Percentiles rank a stretch among this genome's conserved stretches.
Conservation (phyloP, 1,284 basidiomycete species). For the Ustilago loliicola region DNA sequence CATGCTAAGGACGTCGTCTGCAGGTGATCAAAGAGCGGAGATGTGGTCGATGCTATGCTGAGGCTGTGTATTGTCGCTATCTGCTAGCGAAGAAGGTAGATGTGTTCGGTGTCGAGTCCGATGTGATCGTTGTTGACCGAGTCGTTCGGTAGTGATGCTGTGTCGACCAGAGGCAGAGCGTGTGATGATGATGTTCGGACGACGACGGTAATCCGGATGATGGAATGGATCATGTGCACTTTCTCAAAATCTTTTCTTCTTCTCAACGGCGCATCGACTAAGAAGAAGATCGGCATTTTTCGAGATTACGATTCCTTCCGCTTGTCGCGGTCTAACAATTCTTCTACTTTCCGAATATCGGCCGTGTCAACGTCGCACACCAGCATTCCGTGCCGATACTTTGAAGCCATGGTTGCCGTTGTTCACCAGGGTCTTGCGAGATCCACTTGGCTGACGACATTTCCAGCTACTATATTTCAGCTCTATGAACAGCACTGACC, state of each 20-base stretch:
- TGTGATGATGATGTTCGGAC: neutral
- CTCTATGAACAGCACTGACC: too few relatives aligned
- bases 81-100: too few relatives aligned
- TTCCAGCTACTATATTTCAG: too few relatives aligned
- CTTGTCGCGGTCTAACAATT: neutral
- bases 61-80: neutral
- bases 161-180: neutral
- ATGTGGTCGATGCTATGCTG: neutral
- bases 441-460: too few relatives aligned
- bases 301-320: neutral
- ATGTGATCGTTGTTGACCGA: too few relatives aligned
- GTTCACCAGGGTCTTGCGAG: too few relatives aligned
- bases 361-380: conserved; percentile 1
- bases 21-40: neutral
- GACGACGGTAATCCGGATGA: neutral
- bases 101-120: too few relatives aligned
- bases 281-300: neutral
- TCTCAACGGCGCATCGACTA: neutral
- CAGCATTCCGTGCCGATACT: too few relatives aligned
- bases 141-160: neutral
- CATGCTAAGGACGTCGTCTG: conserved; percentile 15
- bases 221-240: neutral
- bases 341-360: neutral
- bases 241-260: conserved; percentile 34
- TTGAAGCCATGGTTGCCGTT: too few relatives aligned